Conservation (phyloP, 2,329 filamentous ascomycete genomes). For the Trichoderma breve region DNA sequence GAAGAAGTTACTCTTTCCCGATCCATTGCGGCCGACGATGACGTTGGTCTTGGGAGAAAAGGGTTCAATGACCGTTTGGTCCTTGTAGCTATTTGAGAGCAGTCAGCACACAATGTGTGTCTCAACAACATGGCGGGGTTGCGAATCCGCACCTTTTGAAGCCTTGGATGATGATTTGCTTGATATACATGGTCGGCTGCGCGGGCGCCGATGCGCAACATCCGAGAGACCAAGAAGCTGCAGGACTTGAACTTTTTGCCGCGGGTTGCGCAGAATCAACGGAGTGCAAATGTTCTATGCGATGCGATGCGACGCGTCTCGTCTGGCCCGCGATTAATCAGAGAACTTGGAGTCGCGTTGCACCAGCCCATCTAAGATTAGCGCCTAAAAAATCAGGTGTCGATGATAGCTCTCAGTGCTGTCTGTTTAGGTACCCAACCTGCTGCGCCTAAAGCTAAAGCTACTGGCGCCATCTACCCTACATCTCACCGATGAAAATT, state of each 20-base stretch:
- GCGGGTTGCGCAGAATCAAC: slow-evolving; percentile 18
- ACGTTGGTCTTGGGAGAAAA: slow-evolving; percentile 98
- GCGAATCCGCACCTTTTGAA: slow-evolving; percentile 78
- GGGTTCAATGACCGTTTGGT: slow-evolving; percentile 97
- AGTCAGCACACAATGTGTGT: slow-evolving; percentile 1
- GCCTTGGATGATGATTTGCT: slow-evolving; percentile 99
- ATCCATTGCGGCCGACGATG: slow-evolving; percentile 98
- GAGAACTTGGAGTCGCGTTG: slow-evolving; percentile 26
- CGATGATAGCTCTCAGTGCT: background rate
- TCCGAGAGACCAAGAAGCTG: slow-evolving; percentile 29
- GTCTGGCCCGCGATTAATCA: slow-evolving; percentile 19
- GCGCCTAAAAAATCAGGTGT: slow-evolving; percentile 27
- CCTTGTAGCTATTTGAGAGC: slow-evolving; percentile 76
- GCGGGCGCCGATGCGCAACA: slow-evolving; percentile 41
- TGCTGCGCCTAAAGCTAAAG: background rate
- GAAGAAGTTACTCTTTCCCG: slow-evolving; percentile 99
- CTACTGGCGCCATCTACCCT: background rate
- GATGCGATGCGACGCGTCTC: slow-evolving; percentile 26
- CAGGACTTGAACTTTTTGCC: slow-evolving; percentile 26
- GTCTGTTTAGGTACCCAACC: background rate
- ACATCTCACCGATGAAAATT: background rate
- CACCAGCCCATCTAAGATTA: slow-evolving; percentile 24
- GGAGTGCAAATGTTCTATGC: slow-evolving; percentile 17
- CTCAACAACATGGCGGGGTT: slow-evolving; percentile 16
- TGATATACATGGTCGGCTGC: slow-evolving; percentile 80